Conservation (phyloP, 257 asterid species). For the Jasminum sambac region DNA sequence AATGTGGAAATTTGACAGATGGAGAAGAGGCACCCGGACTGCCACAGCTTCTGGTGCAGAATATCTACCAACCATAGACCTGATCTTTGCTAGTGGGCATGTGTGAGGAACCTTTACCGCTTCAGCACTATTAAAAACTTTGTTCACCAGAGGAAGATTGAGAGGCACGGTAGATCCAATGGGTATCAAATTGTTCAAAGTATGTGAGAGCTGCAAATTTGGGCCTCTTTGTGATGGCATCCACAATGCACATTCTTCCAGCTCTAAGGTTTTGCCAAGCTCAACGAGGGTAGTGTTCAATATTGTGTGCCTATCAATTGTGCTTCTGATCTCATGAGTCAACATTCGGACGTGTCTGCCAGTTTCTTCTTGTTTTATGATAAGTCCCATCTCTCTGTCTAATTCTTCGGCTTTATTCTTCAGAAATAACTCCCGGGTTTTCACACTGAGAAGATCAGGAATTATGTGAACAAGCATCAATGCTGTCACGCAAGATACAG, state of each 20-base stretch:
- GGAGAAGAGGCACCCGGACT: conserved; percentile 71
- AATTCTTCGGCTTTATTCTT: conserved; percentile 67
- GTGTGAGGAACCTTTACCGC: conserved; percentile 61
- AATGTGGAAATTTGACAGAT: conserved; percentile 61
- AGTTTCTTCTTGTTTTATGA: conserved; percentile 71
- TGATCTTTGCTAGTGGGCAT: conserved; percentile 58
- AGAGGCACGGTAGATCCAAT: conserved; percentile 60
- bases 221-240: conserved; percentile 69
- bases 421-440: conserved; percentile 54
- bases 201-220: conserved; percentile 59
- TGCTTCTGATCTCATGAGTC: conserved; percentile 79
- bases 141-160: conserved; percentile 52
- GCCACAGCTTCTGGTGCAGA: conserved; percentile 62
- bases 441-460: conserved; percentile 68
- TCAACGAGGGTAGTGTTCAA: conserved; percentile 71
- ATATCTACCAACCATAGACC: conserved; percentile 46
- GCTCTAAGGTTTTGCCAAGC: conserved; percentile 62
- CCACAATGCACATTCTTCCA: conserved; percentile 83
- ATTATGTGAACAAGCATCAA: conserved; percentile 72
- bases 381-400: conserved; percentile 72
- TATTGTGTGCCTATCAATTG: conserved; percentile 73
- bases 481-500: conserved; percentile 68
- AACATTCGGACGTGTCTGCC: conserved; percentile 81
- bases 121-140: conserved; percentile 52
- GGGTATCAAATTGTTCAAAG: conserved; percentile 55